These are phyloP conservation scores for Chrysanthemum seticuspe DNA, from an alignment of 129 eudicot species.

Conservation along the genomic window DNA sequence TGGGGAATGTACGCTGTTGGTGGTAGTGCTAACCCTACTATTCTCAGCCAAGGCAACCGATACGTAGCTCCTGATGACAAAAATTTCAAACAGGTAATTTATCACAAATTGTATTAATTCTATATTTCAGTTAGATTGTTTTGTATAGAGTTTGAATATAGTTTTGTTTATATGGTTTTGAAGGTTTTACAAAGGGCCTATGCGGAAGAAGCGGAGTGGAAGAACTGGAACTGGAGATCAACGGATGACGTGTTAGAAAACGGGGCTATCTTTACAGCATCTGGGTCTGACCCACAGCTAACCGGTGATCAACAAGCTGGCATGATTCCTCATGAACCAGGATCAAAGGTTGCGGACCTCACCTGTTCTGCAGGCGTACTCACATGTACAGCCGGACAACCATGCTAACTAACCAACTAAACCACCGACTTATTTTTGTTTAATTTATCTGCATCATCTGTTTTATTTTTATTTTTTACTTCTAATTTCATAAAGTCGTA, in stretches of 20 bases:
- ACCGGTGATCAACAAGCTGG: constrained; percentile 17
- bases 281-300: constrained; percentile 38
- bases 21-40: constrained; percentile 75
- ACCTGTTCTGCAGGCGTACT: constrained; percentile 58
- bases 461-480: too few species aligned
- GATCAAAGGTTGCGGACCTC: constrained; percentile 36
- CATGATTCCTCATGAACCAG: constrained; percentile 46
- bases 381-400: constrained; percentile 38
- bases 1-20: constrained; percentile 93
- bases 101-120: neutral
- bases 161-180: neutral
- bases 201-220: constrained; percentile 44
- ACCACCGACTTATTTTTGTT: too few species aligned
- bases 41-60: constrained; percentile 83
- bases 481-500: too few species aligned
- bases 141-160: neutral
- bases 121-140: neutral
- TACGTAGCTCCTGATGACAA: constrained; percentile 50
- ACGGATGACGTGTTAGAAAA: constrained; percentile 48
- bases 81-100: constrained; percentile 47
- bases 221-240: constrained; percentile 70
- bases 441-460: too few species aligned
- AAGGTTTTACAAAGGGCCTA: constrained; percentile 63
- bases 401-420: constrained; percentile 36
- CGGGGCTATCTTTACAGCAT: constrained; percentile 57